Percentiles rank a stretch among this genome's conserved stretches.
Evolutionary conservation across 208 protist species (phyloP).

Genomic region (Wallacemonas collosoma): DNA sequence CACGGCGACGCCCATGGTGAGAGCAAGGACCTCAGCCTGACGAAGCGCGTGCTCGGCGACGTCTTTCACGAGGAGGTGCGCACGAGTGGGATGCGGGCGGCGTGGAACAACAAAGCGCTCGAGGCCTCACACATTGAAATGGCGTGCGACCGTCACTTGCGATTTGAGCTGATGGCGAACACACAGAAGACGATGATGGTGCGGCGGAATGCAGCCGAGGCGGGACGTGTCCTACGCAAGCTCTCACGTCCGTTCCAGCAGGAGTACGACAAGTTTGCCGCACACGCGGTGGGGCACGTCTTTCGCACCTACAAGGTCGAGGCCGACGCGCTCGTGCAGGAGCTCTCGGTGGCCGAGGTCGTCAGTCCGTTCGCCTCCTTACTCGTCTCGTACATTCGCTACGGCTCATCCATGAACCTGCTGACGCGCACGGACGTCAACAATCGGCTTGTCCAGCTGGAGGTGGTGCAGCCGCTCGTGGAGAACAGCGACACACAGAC

Average conservation of each 20-base stretch:
- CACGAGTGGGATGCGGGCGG: constrained; percentile 73
- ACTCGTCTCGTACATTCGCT: constrained; percentile 78
- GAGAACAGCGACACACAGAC: constrained; percentile 59
- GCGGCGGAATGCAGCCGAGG: constrained; percentile 64
- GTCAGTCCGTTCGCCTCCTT: constrained; percentile 78
- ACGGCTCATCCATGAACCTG: constrained; percentile 54
- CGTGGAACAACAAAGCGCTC: constrained; percentile 88
- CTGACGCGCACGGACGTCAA: constrained; percentile 75
- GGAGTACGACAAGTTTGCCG: constrained; percentile 63
- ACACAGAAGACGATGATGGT: constrained; percentile 80
- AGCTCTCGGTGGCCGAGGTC: constrained; percentile 55
- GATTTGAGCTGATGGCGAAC: constrained; percentile 81
- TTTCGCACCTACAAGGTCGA: constrained; percentile 78
- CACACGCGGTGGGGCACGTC: constrained; percentile 70
- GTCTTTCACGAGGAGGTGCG: constrained; percentile 85
- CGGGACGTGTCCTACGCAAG: constrained; percentile 62
- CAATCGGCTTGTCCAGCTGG: constrained; percentile 56
- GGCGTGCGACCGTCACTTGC: constrained; percentile 72
- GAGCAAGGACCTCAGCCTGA: constrained; percentile 71
- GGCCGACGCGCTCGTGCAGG: constrained; percentile 65
- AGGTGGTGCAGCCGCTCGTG: constrained; percentile 57
- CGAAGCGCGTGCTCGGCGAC: constrained; percentile 77
- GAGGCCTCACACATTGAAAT: constrained; percentile 90
- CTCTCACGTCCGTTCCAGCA: constrained; percentile 81
- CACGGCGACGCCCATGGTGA: constrained; percentile 84